Conservation (phyloP, 768 basidiomycete genomes). For the Boletus rubroflammeus region DNA sequence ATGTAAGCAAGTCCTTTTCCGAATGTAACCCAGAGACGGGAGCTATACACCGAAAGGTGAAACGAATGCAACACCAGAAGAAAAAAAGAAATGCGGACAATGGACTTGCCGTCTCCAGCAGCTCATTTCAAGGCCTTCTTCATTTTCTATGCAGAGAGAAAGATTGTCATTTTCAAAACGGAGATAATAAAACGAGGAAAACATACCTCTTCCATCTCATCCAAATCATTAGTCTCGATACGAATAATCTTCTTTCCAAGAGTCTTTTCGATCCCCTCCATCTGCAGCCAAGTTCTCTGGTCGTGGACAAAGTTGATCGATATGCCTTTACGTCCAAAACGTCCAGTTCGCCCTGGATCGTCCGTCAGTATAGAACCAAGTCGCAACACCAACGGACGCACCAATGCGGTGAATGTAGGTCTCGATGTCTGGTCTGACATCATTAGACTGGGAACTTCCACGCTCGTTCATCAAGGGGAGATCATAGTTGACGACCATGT, state of each 20-base stretch:
- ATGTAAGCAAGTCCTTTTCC: neutral
- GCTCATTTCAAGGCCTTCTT: conserved; percentile 69
- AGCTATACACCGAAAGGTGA: neutral
- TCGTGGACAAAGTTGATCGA: conserved; percentile 98
- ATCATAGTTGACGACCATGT: conserved; percentile 99
- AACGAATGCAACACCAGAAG: neutral
- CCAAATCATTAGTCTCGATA: conserved; percentile 86
- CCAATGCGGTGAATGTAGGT: conserved; percentile 98
- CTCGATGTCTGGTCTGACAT: conserved; percentile 81
- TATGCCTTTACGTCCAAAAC: conserved; percentile 95
- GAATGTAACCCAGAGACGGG: neutral
- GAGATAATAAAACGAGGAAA: neutral
- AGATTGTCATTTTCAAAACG: neutral
- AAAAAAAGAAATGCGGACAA: neutral
- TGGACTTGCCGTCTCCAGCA: neutral
- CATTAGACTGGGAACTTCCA: conserved; percentile 37
- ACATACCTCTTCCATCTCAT: conserved; percentile 89
- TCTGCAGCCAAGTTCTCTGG: conserved; percentile 79
- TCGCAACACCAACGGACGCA: conserved; percentile 35
- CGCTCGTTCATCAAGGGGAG: conserved; percentile 83
- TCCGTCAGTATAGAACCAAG: neutral
- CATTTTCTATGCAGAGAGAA: conserved; percentile 55
- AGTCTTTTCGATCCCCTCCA: conserved; percentile 82
- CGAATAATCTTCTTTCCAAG: conserved; percentile 76
- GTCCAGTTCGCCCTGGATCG: conserved; percentile 84